These are phyloP conservation scores for Fusarium torulosum DNA, from an alignment of 2,329 filamentous ascomycete species.

Conservation along the genomic window DNA sequence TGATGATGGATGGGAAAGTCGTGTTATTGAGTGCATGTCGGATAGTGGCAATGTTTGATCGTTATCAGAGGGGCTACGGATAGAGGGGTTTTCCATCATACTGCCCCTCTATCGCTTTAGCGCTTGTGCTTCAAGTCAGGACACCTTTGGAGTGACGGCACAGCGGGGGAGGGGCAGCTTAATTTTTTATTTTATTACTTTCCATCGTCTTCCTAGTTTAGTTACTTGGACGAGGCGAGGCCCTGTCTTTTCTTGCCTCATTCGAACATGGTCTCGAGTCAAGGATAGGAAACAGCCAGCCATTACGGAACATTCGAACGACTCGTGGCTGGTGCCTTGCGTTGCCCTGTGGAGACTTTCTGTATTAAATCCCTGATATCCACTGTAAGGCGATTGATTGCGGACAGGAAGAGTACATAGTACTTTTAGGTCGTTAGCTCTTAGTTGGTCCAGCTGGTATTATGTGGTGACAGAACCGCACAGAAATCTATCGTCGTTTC, in stretches of 20 bases:
- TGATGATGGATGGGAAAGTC: constrained; percentile 7
- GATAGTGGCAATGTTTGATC: constrained; percentile 22
- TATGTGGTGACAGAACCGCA: constrained; percentile 38
- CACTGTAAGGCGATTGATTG: constrained; percentile 34
- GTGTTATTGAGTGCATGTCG: background rate
- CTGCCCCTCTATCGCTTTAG: constrained; percentile 23
- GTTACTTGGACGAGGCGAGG: background rate
- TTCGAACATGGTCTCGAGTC: constrained; percentile 7
- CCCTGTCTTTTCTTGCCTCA: constrained; percentile 6
- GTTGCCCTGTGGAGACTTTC: constrained; percentile 23
- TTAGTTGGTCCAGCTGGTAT: background rate
- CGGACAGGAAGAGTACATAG: constrained; percentile 17
- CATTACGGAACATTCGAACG: background rate
- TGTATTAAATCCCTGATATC: constrained; percentile 29
- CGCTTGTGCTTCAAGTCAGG: constrained; percentile 4
- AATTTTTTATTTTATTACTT: no score
- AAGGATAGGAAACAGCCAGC: background rate
- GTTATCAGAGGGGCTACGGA: constrained; percentile 4
- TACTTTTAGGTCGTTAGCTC: background rate
- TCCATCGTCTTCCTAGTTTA: background rate
- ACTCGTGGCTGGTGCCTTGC: constrained; percentile 30
- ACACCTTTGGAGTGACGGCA: constrained; percentile 2
- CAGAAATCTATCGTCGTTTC: constrained; percentile 43
- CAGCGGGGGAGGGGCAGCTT: constrained; percentile 38
- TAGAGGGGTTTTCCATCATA: constrained; percentile 8